Percentiles rank a stretch among this genome's conserved stretches.
Evolutionary conservation across 164 flowering plant species (phyloP).

Genomic region (Berberis vulgaris): DNA sequence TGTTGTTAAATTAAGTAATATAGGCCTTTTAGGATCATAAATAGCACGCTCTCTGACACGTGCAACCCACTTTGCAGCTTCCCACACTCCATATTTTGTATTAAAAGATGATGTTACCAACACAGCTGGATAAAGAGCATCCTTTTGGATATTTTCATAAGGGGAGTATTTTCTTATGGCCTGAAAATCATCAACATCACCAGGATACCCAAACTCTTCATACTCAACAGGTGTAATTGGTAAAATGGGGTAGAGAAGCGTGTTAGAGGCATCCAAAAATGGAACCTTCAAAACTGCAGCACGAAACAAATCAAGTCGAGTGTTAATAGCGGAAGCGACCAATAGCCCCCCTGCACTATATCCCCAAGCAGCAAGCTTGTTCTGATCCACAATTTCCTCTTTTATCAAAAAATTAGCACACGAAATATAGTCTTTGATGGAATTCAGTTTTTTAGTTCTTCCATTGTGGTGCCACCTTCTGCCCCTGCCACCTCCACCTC

Average conservation of each 20-base stretch:
- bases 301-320: conserved; percentile 64
- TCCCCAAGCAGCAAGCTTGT: conserved; percentile 93
- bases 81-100: conserved; percentile 93
- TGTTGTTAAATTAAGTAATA: conserved; percentile 60
- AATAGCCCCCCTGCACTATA: conserved; percentile 92
- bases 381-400: conserved; percentile 51
- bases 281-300: conserved; percentile 94
- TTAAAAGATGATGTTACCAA: conserved; percentile 74
- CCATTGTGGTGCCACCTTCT: conserved; percentile 90
- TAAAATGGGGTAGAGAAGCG: conserved; percentile 65
- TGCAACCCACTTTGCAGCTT: conserved; percentile 96
- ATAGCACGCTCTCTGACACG: conserved; percentile 55
- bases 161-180: conserved; percentile 78
- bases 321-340: conserved; percentile 84
- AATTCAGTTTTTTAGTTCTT: conserved; percentile 54
- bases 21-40: conserved; percentile 62
- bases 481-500: conserved; percentile 93
- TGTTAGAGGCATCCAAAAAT: conserved; percentile 71
- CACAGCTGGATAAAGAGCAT: conserved; percentile 69
- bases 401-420: conserved; percentile 78
- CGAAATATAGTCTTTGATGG: conserved; percentile 60
- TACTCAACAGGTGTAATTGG: conserved; percentile 71
- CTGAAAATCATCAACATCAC: conserved; percentile 65
- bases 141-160: conserved; percentile 73
- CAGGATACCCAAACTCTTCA: conserved; percentile 95